A percentile compares a stretch with the other conserved stretches of the same genome.
These are phyloP conservation scores for Iberis pinnata DNA, from an alignment of 345 rosid genomes.

Conservation along the genomic window DNA sequence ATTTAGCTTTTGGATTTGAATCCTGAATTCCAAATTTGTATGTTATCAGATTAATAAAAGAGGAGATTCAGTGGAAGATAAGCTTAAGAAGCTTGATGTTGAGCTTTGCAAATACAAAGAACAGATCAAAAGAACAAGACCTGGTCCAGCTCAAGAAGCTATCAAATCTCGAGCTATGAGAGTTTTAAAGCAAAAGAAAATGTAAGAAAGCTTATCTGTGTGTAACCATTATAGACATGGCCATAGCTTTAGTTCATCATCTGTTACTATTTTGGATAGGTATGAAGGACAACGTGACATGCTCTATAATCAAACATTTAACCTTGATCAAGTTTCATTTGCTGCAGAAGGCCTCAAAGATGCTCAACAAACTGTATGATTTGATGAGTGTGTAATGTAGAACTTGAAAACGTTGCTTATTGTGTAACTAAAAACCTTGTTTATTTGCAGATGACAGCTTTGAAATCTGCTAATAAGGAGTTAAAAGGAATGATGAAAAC, in stretches of 20 bases:
- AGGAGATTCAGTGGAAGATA: slow-evolving; percentile 87
- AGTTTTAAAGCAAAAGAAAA: slow-evolving; percentile 86
- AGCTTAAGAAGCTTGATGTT: slow-evolving; percentile 69
- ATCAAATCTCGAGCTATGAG: slow-evolving; percentile 85
- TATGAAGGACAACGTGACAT: slow-evolving; percentile 97
- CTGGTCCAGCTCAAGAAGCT: slow-evolving; percentile 93
- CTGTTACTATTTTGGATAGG: too few relatives aligned
- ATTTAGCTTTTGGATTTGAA: not conserved
- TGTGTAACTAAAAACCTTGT: not conserved
- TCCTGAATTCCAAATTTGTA: not conserved
- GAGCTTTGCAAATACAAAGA: slow-evolving; percentile 74
- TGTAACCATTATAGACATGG: too few relatives aligned
- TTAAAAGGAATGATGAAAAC: slow-evolving; percentile 99
- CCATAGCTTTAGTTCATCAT: not conserved
- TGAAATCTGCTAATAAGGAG: slow-evolving; percentile 96
- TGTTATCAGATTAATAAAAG: slow-evolving; percentile 61
- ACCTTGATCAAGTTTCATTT: slow-evolving; percentile 99
- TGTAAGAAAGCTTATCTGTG: slow-evolving; percentile 34
- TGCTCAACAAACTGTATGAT: slow-evolving; percentile 92
- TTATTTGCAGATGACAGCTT: slow-evolving; percentile 63
- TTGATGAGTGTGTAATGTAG: not conserved
- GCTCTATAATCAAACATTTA: slow-evolving; percentile 93
- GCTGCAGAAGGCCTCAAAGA: slow-evolving; percentile 98
- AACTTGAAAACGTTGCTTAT: not conserved
- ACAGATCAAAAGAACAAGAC: slow-evolving; percentile 80